These are phyloP conservation scores for Leccinum uliginosum DNA, from an alignment of 768 basidiomycete species.

Conservation along the genomic window DNA sequence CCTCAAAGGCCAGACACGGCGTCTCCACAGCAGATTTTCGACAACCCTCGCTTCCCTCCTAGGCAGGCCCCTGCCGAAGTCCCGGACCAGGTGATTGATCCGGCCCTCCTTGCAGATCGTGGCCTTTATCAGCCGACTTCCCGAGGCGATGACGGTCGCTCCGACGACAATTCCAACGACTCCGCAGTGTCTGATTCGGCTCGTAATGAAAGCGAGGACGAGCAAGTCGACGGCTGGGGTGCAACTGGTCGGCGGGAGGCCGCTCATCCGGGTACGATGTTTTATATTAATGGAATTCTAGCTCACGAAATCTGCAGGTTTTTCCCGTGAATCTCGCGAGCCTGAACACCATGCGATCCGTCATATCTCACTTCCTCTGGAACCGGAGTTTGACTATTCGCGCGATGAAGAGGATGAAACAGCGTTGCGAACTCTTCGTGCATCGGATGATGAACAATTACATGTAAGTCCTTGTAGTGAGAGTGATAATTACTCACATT, in stretches of 20 bases:
- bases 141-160: not conserved
- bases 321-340: not conserved
- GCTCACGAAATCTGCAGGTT: not conserved
- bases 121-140: not conserved
- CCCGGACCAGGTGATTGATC: not conserved
- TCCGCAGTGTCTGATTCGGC: not conserved
- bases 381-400: not conserved
- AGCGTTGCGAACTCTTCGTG: not conserved
- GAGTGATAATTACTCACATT: not conserved
- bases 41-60: too few relatives aligned
- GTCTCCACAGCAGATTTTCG: too few relatives aligned
- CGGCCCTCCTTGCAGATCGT: not conserved
- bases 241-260: not conserved
- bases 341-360: not conserved
- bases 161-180: not conserved
- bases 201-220: not conserved
- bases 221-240: not conserved
- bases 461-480: not conserved
- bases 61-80: too few relatives aligned
- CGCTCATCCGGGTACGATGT: not conserved
- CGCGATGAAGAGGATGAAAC: not conserved
- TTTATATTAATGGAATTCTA: not conserved
- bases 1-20: not conserved
- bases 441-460: not conserved
- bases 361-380: not conserved